Conservation (phyloP, 139 green algal genomes). For the Volvox reticuliferus region DNA sequence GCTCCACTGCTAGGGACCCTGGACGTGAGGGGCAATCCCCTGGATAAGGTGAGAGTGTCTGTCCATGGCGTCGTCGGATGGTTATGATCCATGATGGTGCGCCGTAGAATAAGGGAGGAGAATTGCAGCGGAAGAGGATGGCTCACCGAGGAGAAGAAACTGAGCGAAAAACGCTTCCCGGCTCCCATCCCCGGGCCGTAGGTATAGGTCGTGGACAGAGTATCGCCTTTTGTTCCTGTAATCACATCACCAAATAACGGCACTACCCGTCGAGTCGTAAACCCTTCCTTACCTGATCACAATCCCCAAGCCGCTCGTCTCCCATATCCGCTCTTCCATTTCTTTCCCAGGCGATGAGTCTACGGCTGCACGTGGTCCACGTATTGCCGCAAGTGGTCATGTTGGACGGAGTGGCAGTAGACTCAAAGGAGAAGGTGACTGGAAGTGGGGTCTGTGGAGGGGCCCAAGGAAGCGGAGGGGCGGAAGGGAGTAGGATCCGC, state of each 20-base stretch:
- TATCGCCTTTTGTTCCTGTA: too few species aligned
- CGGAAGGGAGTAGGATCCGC: background rate
- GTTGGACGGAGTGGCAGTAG: constrained; percentile 61
- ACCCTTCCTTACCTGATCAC: too few species aligned
- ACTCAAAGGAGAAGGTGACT: constrained; percentile 68
- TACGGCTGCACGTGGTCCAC: constrained; percentile 65
- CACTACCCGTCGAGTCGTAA: too few species aligned
- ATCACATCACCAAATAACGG: too few species aligned
- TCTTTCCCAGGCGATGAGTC: constrained; percentile 26
- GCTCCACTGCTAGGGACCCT: constrained; percentile 53
- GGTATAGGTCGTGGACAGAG: too few species aligned
- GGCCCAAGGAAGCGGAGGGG: constrained; percentile 41
- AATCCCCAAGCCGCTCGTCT: background rate
- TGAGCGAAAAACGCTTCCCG: background rate
- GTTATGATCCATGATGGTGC: too few species aligned
- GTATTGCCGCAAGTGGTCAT: constrained; percentile 67
- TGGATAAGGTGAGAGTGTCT: constrained; percentile 26
- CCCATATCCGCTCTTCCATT: background rate
- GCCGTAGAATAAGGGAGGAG: background rate
- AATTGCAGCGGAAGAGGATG: background rate
- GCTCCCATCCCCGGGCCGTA: background rate
- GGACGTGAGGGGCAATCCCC: constrained; percentile 52
- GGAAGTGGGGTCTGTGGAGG: constrained; percentile 56
- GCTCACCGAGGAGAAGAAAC: background rate
- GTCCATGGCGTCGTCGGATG: background rate